Conservation (phyloP, 768 basidiomycete species). For the Kwoniella dendrophila region DNA sequence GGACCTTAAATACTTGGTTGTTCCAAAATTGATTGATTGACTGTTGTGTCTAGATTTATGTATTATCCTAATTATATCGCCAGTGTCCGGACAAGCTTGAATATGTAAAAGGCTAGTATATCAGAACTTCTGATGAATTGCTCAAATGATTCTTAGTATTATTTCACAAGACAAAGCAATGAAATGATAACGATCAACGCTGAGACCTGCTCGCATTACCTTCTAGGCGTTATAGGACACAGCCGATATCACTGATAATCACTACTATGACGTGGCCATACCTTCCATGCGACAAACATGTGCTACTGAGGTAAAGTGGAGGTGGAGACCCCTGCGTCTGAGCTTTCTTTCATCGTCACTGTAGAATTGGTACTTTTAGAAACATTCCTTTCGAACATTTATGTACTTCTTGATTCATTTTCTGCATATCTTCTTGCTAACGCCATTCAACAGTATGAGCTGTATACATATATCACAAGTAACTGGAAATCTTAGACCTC, state of each 20-base stretch:
- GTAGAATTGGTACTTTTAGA: neutral
- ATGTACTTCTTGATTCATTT: neutral
- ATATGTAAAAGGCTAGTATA: too few relatives aligned
- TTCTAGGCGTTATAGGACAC: too few relatives aligned
- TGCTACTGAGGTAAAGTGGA: neutral
- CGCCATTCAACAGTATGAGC: slow-evolving; percentile 17
- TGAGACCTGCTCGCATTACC: neutral
- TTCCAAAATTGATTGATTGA: too few relatives aligned
- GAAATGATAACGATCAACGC: neutral
- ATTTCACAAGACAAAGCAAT: neutral
- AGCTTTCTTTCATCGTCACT: neutral
- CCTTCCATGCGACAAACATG: neutral
- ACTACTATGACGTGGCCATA: slow-evolving; percentile 7
- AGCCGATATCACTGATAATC: neutral
- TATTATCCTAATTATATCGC: too few relatives aligned
- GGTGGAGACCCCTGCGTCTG: slow-evolving; percentile 10
- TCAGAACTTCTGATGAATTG: too few relatives aligned
- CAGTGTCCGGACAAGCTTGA: too few relatives aligned
- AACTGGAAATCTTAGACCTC: slow-evolving; percentile 27
- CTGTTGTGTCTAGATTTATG: too few relatives aligned
- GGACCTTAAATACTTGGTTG: too few relatives aligned
- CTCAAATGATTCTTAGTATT: too few relatives aligned
- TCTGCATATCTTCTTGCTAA: neutral
- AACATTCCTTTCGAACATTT: slow-evolving; percentile 3
- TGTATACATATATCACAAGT: slow-evolving; percentile 34